Conservation (phyloP, 2,329 filamentous ascomycete genomes). For the Colletotrichum australisinense region DNA sequence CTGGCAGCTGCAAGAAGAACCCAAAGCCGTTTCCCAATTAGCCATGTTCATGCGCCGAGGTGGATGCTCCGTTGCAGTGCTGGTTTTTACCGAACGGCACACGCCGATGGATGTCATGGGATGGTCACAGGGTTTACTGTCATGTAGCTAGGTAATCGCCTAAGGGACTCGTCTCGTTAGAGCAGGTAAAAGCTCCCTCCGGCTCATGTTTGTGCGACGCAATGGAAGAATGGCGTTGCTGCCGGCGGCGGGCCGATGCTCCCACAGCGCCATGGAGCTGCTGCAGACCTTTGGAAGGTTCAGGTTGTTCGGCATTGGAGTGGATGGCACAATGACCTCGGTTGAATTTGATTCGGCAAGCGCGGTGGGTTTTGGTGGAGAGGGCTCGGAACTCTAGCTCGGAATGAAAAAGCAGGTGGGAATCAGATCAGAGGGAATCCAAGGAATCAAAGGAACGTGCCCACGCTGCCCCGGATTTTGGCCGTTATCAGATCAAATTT, state of each 20-base stretch:
- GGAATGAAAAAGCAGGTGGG: not conserved
- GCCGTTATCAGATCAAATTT: slow-evolving; percentile 32
- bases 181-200: not conserved
- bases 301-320: not conserved
- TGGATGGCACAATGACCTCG: slow-evolving; percentile 20
- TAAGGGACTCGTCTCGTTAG: not conserved
- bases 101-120: not conserved
- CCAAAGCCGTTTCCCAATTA: slow-evolving; percentile 19
- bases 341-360: slow-evolving; percentile 31
- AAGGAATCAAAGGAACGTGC: not conserved
- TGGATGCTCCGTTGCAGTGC: slow-evolving; percentile 9
- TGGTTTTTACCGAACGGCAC: not conserved
- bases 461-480: slow-evolving; percentile 14
- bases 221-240: not conserved
- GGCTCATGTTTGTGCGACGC: slow-evolving; percentile 7
- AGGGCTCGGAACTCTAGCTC: not conserved
- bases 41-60: slow-evolving; percentile 33
- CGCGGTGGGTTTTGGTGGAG: slow-evolving; percentile 4
- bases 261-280: not conserved
- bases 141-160: not conserved
- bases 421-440: too few species aligned
- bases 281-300: too few species aligned
- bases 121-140: not conserved
- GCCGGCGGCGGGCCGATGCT: not conserved
- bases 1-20: not conserved